phyloP scores from a whole-genome alignment of 768 basidiomycete species.

The Phylloporus scabripes region DNA sequence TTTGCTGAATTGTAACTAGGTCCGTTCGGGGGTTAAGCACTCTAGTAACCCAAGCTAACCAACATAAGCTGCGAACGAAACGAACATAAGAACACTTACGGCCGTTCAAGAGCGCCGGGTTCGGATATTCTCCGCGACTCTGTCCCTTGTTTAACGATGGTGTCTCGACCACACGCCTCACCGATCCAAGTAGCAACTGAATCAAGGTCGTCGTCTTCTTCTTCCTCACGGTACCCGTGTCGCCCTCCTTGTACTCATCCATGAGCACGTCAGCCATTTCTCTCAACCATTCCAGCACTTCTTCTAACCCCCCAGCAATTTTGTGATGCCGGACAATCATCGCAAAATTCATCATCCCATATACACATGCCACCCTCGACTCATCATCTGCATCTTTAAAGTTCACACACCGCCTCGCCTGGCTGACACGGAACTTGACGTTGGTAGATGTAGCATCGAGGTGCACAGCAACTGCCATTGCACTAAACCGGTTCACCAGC shows the following conservation, averaged over 20 bases:
- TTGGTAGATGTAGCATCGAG: constrained; percentile 52
- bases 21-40: constrained; percentile 45
- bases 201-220: constrained; percentile 36
- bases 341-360: constrained; percentile 67
- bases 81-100: constrained; percentile 34
- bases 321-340: constrained; percentile 53
- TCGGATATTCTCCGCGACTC: constrained; percentile 48
- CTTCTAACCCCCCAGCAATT: constrained; percentile 39
- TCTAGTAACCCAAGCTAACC: constrained; percentile 51
- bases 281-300: constrained; percentile 57
- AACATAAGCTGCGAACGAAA: constrained; percentile 7
- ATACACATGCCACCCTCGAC: constrained; percentile 66
- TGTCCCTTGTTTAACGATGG: constrained; percentile 35
- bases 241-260: constrained; percentile 44
- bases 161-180: constrained; percentile 47
- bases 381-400: constrained; percentile 61
- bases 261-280: constrained; percentile 53
- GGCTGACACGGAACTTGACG: constrained; percentile 50
- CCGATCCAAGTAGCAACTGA: constrained; percentile 51
- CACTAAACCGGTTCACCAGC: constrained; percentile 78
- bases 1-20: constrained; percentile 35
- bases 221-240: constrained; percentile 16
- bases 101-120: constrained; percentile 51
- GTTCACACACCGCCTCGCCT: constrained; percentile 59
- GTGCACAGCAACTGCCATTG: constrained; percentile 63